These are phyloP conservation scores for Diplogelasinospora grovesii DNA, from an alignment of 495 filamentous ascomycete species.

Conservation along the genomic window DNA sequence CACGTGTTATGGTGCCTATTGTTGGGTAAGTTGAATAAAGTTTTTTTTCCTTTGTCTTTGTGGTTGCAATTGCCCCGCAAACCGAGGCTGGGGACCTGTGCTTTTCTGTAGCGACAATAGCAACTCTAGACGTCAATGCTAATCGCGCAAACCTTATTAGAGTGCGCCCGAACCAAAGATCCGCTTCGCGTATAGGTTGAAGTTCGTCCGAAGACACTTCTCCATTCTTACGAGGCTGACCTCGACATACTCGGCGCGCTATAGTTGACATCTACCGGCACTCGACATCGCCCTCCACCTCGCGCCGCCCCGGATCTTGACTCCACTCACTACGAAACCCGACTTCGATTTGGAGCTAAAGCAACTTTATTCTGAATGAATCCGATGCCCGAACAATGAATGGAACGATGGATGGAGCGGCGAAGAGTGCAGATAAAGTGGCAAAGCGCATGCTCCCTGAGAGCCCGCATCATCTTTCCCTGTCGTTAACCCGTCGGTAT, in stretches of 20 bases:
- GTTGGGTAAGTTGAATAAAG: slow-evolving; percentile 6
- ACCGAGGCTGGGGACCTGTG: slow-evolving; percentile 1
- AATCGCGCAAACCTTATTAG: not conserved
- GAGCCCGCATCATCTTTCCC: slow-evolving; percentile 37
- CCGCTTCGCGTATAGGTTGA: too few species aligned
- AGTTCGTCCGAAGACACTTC: too few species aligned
- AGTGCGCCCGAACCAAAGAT: not conserved
- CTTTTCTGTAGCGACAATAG: too few species aligned
- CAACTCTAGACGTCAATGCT: too few species aligned
- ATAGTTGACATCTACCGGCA: too few species aligned
- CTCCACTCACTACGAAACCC: not conserved
- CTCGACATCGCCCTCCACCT: not conserved
- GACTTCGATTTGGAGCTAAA: not conserved
- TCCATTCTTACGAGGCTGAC: too few species aligned
- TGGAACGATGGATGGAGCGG: slow-evolving; percentile 45
- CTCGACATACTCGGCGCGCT: too few species aligned
- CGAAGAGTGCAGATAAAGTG: slow-evolving; percentile 36
- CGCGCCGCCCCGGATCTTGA: slow-evolving; percentile 1
- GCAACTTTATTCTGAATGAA: slow-evolving; percentile 11
- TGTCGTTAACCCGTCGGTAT: slow-evolving; percentile 30
- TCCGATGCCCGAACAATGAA: slow-evolving; percentile 28
- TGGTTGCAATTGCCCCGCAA: slow-evolving; percentile 22
- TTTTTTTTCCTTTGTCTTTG: slow-evolving; percentile 4
- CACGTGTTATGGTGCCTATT: not conserved
- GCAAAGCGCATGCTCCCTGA: slow-evolving; percentile 37